Evolutionary conservation across 352 stramenopile species (phyloP).

Genomic region (Phytopythium kandeliae): DNA sequence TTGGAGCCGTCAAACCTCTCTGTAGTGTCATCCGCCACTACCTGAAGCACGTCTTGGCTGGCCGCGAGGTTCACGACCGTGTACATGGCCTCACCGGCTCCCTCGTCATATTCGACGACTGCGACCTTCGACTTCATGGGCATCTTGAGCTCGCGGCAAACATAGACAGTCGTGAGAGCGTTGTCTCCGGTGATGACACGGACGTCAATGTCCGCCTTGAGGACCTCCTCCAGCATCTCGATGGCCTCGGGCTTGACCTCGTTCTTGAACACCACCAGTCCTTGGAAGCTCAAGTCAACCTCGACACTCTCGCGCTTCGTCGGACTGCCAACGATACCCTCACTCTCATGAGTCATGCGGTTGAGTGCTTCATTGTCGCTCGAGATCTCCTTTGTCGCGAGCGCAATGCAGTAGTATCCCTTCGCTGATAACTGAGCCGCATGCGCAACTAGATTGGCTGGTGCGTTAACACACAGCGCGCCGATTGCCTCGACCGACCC

Average conservation of each 20-base stretch:
- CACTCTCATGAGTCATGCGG: neutral
- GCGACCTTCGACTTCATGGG: slow-evolving; percentile 26
- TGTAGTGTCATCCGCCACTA: neutral
- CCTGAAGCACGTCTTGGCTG: neutral
- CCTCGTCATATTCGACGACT: slow-evolving; percentile 31
- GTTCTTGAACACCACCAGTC: slow-evolving; percentile 77
- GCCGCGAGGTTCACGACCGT: slow-evolving; percentile 11
- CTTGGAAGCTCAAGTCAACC: slow-evolving; percentile 36
- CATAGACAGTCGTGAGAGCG: slow-evolving; percentile 35
- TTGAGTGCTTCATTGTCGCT: neutral
- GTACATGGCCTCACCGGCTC: slow-evolving; percentile 14
- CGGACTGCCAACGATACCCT: neutral
- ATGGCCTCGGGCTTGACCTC: slow-evolving; percentile 50
- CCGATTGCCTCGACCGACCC: slow-evolving; percentile 22
- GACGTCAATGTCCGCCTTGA: slow-evolving; percentile 46
- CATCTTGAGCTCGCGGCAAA: slow-evolving; percentile 38
- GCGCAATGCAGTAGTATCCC: slow-evolving; percentile 64
- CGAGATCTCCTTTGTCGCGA: slow-evolving; percentile 25
- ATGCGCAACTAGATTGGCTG: slow-evolving; percentile 20
- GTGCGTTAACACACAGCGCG: slow-evolving; percentile 4
- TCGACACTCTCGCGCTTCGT: slow-evolving; percentile 33
- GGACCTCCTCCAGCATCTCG: slow-evolving; percentile 50
- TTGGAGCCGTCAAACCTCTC: slow-evolving; percentile 20
- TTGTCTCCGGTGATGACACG: slow-evolving; percentile 77
- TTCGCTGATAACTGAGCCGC: slow-evolving; percentile 25